Evolutionary conservation across 2,329 filamentous ascomycete species (phyloP), one percentile per base, ranked within the genome.

Genomic region (Phyllosticta ampelicida): DNA sequence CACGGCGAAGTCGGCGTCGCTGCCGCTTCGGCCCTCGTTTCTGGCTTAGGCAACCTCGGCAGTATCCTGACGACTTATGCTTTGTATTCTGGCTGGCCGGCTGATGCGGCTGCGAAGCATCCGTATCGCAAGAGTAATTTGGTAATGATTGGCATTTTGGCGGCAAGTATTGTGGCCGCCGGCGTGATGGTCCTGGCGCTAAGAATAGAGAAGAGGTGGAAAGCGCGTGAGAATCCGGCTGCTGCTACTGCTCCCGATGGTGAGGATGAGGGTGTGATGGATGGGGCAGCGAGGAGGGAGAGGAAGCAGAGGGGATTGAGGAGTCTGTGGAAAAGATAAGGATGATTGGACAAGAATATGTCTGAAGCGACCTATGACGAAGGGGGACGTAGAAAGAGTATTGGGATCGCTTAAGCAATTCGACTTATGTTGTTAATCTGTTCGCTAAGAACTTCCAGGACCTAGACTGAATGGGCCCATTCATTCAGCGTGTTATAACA

Each of bases 1-100:
- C 90, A 96, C 67, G 89, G 90, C 52, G 90, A 96, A 72, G 89
- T 96, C 20, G 90, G 90, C 58, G 90, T 96, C 6, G 90, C 90
- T 3, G 87, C 90, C 13, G 90, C 90, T 0, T 84, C 87, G 1
- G 90, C 90, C 2, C 78, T 96, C 10, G 90, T 96, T 0, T 94
- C 89, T 0, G 90, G 90, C 0, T 78, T 95, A 48, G 90, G 90
- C 0, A 96, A 96, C 67, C 76, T 95, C 18, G 90, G 90, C 28
- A 90, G 86, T 66, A 87, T 96, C 60, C 80, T 88, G 57, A 95
- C 89, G 1, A 95, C 90, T 0, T 96, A 95, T 68, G 90, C 90
- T 11, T 75, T 96, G 53, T 96, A 95, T 71, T 86, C 86, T 0
- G 90, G 90, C 28, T 96, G 90, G 90, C 82, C 86, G 1, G 85